Evolutionary conservation across 306 rosid species (phyloP), one percentile per base, ranked within the genome.

Genomic region (Prunus mira): DNA sequence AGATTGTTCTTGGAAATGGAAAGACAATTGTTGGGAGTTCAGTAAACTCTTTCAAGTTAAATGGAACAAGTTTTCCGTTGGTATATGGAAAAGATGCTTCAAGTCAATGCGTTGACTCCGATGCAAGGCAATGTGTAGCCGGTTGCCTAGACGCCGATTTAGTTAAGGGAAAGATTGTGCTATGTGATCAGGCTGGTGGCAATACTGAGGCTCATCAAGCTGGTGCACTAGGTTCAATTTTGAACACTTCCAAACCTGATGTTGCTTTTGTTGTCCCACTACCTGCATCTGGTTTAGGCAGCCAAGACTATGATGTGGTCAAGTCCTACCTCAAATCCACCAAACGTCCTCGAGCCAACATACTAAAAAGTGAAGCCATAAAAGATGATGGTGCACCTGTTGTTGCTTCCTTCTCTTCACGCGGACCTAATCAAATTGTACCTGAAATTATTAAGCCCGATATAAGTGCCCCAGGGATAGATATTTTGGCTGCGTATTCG

Each of bases 331-430:
- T 75, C 43, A 25, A 34, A 54, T 74, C 73, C 68, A 74, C 18
- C 67, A 65, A 2, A 45, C 15, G 56, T 7, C 77, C 84, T 11
- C 64, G 1, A 43, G 87, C 79, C 3, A 80, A 27, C 17, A 79
- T 83, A 64, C 32, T 64, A 19, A 79, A 72, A 70, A 76, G 84
- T 51, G 74, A 51, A 27, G 60, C 30, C 58, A 47, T 17, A 41
- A 46, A 79, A 28, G 79, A 72, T 61, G 56, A 34, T 27, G 49
- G 54, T 24, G 80, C 87, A 20, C 82, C 84, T 5, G 46, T 41
- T 66, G 80, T 84, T 7, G 84, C 67, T 77, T 80, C 82, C 25
- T 84, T 84, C 58, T 80, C 84, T 67, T 80, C 84, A 27, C 78
- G 87, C 10, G 87, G 87, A 27, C 87, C 87, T 12, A 84, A 69